Evolutionary conservation across 306 rosid genomes (phyloP).

Genomic region (Vachellia collinsii): DNA sequence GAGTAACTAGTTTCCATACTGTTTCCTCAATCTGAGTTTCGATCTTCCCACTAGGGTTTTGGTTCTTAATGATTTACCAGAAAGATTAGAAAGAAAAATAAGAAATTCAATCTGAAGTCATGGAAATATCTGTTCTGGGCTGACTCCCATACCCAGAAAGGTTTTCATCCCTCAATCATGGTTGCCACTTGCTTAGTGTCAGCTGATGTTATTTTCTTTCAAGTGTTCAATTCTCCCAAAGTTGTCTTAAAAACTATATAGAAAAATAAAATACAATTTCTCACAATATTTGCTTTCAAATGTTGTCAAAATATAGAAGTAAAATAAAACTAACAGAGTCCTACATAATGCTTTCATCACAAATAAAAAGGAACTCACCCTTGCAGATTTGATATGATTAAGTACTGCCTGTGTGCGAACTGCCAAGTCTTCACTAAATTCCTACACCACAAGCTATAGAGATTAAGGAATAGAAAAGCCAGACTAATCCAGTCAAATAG

Average conservation of each 20-base stretch:
- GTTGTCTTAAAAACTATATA: neutral
- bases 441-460: conserved; percentile 51
- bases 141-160: neutral
- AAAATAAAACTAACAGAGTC: neutral
- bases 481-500: conserved; percentile 29
- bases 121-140: neutral
- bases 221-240: neutral
- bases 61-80: neutral
- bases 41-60: neutral
- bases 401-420: conserved; percentile 74
- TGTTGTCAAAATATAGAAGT: neutral
- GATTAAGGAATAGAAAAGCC: conserved; percentile 26
- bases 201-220: neutral
- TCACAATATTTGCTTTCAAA: neutral
- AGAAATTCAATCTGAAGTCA: neutral
- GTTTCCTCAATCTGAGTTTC: neutral
- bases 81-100: neutral
- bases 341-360: neutral
- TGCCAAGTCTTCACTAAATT: conserved; percentile 84
- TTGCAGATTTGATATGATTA: conserved; percentile 63
- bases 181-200: neutral
- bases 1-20: neutral
- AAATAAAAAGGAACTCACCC: conserved; percentile 57
- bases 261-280: neutral
- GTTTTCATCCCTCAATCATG: neutral